Percentiles rank a stretch among this genome's conserved stretches.
Evolutionary conservation across 164 flowering plant species (phyloP).

Genomic region (Warburgia ugandensis): DNA sequence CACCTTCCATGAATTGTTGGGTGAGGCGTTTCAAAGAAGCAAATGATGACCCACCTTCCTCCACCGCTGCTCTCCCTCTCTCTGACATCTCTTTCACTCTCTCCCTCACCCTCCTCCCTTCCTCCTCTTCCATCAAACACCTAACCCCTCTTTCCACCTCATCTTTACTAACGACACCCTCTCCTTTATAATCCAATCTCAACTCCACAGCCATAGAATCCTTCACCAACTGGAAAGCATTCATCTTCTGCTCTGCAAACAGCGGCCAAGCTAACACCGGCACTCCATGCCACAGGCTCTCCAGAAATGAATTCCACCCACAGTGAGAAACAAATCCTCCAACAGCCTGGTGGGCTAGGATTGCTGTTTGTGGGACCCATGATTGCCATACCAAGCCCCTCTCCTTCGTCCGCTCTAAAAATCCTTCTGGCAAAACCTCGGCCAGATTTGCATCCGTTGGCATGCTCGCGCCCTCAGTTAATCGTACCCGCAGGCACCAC

Average conservation of each 20-base stretch:
- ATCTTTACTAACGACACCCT: slow-evolving; percentile 20
- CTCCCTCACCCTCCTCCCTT: slow-evolving; percentile 10
- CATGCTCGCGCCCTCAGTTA: neutral
- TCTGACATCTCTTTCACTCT: neutral
- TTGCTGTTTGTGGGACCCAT: slow-evolving; percentile 11
- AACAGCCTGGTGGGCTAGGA: slow-evolving; percentile 7
- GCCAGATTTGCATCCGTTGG: neutral
- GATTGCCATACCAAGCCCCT: slow-evolving; percentile 8
- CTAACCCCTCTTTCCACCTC: slow-evolving; percentile 26
- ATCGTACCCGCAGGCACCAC: slow-evolving; percentile 2
- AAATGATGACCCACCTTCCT: slow-evolving; percentile 12
- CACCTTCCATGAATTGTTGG: no score
- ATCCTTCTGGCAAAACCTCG: slow-evolving; percentile 12
- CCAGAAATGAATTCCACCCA: slow-evolving; percentile 15
- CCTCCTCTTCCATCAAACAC: slow-evolving; percentile 13
- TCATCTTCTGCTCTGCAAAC: slow-evolving; percentile 40
- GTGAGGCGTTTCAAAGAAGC: neutral
- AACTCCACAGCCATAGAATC: slow-evolving; percentile 26
- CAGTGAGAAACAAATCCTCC: slow-evolving; percentile 15
- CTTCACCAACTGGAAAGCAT: slow-evolving; percentile 35
- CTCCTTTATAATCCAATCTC: slow-evolving; percentile 14
- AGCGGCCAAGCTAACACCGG: slow-evolving; percentile 48
- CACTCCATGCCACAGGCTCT: slow-evolving; percentile 14
- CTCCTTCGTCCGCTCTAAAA: slow-evolving; percentile 8
- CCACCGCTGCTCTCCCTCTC: neutral